These are phyloP conservation scores for Westerdykella aurantiaca DNA, from an alignment of 2,329 filamentous ascomycete species.

Conservation along the genomic window DNA sequence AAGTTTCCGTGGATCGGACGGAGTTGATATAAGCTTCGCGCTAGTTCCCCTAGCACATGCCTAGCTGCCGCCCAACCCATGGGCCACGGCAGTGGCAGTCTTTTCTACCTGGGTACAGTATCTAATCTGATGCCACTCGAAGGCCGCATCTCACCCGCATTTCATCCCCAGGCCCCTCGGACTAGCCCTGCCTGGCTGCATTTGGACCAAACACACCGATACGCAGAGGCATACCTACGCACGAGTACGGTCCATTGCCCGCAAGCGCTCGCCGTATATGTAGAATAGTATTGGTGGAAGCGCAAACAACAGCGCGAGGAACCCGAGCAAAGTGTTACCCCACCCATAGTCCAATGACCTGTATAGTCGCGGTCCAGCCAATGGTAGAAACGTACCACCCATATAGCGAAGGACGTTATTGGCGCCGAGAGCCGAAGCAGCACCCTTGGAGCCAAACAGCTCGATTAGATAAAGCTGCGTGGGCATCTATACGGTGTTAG, in stretches of 20 bases:
- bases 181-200: too few relatives aligned
- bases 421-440: slow-evolving; percentile 29
- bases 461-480: slow-evolving; percentile 29
- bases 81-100: too few relatives aligned
- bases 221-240: not conserved
- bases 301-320: slow-evolving; percentile 60
- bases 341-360: slow-evolving; percentile 13
- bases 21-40: too few relatives aligned
- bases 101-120: too few relatives aligned
- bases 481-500: slow-evolving; percentile 9
- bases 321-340: slow-evolving; percentile 52
- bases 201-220: too few relatives aligned
- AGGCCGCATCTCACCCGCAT: too few relatives aligned
- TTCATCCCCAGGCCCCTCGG: too few relatives aligned
- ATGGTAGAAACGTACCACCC: slow-evolving; percentile 10
- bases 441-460: slow-evolving; percentile 23
- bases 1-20: too few relatives aligned
- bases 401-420: slow-evolving; percentile 16
- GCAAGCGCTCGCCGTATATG: slow-evolving; percentile 55
- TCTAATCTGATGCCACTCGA: too few relatives aligned
- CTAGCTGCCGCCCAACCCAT: too few relatives aligned
- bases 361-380: slow-evolving; percentile 12
- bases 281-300: slow-evolving; percentile 67
- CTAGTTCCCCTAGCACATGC: too few relatives aligned
- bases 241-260: not conserved